phyloP scores from a whole-genome alignment of 495 filamentous ascomycete genomes.

The Penicillium soppii region DNA sequence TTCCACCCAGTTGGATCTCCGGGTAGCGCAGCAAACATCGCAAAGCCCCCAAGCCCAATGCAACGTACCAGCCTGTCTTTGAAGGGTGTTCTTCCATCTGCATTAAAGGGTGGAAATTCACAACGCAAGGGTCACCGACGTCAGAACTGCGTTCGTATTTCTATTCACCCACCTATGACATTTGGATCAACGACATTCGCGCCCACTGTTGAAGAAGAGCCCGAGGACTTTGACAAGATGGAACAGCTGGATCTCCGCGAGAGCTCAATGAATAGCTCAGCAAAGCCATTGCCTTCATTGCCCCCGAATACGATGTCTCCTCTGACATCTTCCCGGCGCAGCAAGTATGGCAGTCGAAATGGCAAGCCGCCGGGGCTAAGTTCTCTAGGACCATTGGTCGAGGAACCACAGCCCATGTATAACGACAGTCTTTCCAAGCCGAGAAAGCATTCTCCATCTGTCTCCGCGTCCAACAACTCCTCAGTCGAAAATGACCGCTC shows the following conservation, averaged over 20 bases:
- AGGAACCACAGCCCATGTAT: constrained; percentile 14
- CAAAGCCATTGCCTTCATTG: constrained; percentile 6
- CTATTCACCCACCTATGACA: constrained; percentile 42
- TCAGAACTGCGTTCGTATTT: constrained; percentile 51
- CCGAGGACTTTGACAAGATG: constrained; percentile 32
- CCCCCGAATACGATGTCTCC: constrained; percentile 21
- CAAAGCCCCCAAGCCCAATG: constrained; percentile 23
- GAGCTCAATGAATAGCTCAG: constrained; percentile 17
- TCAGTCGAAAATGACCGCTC: constrained; percentile 4
- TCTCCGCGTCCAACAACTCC: constrained; percentile 6
- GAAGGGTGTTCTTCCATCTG: constrained; percentile 32
- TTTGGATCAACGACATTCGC: constrained; percentile 37
- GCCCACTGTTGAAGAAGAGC: constrained; percentile 41
- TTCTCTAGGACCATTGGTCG: constrained; percentile 23
- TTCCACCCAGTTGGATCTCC: constrained; percentile 22
- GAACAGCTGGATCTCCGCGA: constrained; percentile 29
- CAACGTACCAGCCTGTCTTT: constrained; percentile 22
- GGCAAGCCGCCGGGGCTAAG: constrained; percentile 22
- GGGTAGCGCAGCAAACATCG: constrained; percentile 5
- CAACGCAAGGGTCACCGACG: constrained; percentile 44
- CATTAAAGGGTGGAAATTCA: constrained; percentile 37
- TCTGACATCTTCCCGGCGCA: constrained; percentile 16
- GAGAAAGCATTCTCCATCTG: constrained; percentile 18
- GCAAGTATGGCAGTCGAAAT: constrained; percentile 23
- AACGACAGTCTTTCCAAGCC: constrained; percentile 27